Conservation (phyloP, 1,284 basidiomycete species). For the Cryptococcus depauperatus region DNA sequence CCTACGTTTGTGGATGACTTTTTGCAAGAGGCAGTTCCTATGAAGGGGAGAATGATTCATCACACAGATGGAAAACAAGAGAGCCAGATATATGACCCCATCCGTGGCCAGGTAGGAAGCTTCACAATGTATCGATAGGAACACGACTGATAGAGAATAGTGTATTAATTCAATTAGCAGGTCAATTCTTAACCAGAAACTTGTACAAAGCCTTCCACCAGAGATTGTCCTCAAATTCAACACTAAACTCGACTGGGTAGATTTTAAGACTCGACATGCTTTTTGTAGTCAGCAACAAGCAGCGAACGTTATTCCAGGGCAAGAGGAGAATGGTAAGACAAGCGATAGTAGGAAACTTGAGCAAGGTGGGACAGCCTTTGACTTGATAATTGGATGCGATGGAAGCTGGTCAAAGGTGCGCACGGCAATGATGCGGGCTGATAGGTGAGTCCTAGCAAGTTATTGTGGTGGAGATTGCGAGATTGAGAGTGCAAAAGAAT, state of each 20-base stretch:
- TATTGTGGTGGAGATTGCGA: not conserved
- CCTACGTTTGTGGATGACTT: conserved; percentile 65
- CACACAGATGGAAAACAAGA: conserved; percentile 59
- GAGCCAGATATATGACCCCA: conserved; percentile 76
- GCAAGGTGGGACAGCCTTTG: conserved; percentile 52
- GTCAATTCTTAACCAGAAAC: conserved; percentile 71
- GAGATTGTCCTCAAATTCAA: conserved; percentile 67
- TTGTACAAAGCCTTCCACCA: conserved; percentile 57
- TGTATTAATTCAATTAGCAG: conserved; percentile 91
- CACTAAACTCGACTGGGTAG: conserved; percentile 75
- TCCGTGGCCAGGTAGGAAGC: conserved; percentile 62
- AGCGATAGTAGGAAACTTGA: conserved; percentile 45
- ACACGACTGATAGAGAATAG: conserved; percentile 44
- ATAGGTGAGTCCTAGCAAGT: conserved; percentile 55
- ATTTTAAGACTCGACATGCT: conserved; percentile 49
- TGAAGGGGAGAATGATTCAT: conserved; percentile 95
- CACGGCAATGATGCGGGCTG: conserved; percentile 79
- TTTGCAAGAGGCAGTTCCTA: conserved; percentile 74
- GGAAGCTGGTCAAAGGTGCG: conserved; percentile 79
- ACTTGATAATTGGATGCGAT: conserved; percentile 81
- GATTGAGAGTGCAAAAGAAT: conserved; percentile 52
- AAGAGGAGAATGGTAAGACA: conserved; percentile 21
- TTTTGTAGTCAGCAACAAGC: conserved; percentile 17
- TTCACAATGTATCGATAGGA: conserved; percentile 16
- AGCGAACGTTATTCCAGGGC: conserved; percentile 16